A percentile compares a stretch with the other conserved stretches of the same genome.
These are phyloP conservation scores for Brassica rapa DNA, from an alignment of 345 rosid species.

Conservation along the genomic window DNA sequence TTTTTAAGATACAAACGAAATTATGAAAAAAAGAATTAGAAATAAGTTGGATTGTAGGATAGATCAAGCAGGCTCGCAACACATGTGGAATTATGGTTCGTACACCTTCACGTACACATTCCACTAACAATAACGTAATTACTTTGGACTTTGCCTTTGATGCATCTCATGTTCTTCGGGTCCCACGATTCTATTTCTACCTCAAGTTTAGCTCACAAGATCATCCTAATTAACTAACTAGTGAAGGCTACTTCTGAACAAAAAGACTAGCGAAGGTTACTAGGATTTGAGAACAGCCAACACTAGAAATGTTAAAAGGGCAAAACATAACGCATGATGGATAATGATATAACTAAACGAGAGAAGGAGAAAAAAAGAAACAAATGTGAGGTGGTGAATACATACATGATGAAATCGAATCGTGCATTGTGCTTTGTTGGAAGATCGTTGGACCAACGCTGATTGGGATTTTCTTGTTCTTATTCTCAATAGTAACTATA, in stretches of 20 bases:
- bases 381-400: conserved; percentile 14
- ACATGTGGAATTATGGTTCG: conserved; percentile 24
- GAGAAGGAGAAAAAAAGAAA: not conserved
- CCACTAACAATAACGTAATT: conserved; percentile 38
- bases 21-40: not conserved
- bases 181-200: conserved; percentile 25
- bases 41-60: not conserved
- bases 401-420: conserved; percentile 26
- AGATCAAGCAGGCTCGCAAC: not conserved
- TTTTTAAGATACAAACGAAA: not conserved
- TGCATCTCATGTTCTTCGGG: conserved; percentile 21
- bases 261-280: not conserved
- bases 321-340: conserved; percentile 2
- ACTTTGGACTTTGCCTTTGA: conserved; percentile 40
- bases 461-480: conserved; percentile 18
- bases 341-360: conserved; percentile 6
- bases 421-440: conserved; percentile 23
- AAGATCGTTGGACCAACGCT: conserved; percentile 38
- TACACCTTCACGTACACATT: conserved; percentile 37
- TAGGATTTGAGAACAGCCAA: not conserved
- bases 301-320: not conserved
- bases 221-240: not conserved
- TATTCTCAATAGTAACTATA: conserved; percentile 24
- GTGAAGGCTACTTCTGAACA: not conserved
- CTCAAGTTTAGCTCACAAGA: not conserved